Conservation (phyloP, 306 rosid genomes). For the Datisca glomerata region DNA sequence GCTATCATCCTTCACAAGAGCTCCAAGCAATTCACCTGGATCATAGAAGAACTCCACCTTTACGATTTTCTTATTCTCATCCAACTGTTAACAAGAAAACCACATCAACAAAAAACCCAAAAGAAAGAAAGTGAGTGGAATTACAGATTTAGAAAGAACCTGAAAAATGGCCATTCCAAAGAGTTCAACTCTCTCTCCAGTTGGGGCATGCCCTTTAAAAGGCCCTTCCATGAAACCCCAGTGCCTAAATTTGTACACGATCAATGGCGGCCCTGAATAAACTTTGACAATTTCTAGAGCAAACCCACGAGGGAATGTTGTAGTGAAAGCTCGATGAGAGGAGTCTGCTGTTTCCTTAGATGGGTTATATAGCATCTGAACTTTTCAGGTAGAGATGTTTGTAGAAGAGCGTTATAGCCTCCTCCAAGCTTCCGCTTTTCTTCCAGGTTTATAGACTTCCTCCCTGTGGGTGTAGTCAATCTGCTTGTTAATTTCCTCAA, state of each 20-base stretch:
- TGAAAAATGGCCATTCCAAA: slow-evolving; percentile 42
- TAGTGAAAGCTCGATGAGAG: slow-evolving; percentile 29
- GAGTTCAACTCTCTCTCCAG: slow-evolving; percentile 37
- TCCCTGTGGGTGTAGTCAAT: too few relatives aligned
- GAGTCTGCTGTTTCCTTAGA: slow-evolving; percentile 34
- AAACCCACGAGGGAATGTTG: slow-evolving; percentile 59
- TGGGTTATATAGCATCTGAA: slow-evolving; percentile 33
- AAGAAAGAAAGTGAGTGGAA: background rate
- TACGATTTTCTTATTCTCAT: slow-evolving; percentile 30
- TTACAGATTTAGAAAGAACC: too few relatives aligned
- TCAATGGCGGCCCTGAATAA: slow-evolving; percentile 44
- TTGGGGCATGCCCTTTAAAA: slow-evolving; percentile 49
- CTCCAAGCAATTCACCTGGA: slow-evolving; percentile 48
- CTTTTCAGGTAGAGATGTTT: slow-evolving; percentile 44
- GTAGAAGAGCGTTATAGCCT: slow-evolving; percentile 39
- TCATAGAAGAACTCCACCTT: slow-evolving; percentile 69
- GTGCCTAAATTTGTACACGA: slow-evolving; percentile 57
- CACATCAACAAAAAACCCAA: background rate
- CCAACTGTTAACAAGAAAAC: slow-evolving; percentile 22
- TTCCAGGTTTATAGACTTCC: slow-evolving; percentile 22
- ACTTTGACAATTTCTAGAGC: slow-evolving; percentile 43
- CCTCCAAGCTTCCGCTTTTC: slow-evolving; percentile 47
- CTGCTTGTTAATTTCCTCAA: too few relatives aligned
- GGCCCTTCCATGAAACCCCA: slow-evolving; percentile 79
- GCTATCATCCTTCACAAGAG: slow-evolving; percentile 36